Evolutionary conservation across 75 land plant species (phyloP).

Genomic region (Ceratopteris richardii): DNA sequence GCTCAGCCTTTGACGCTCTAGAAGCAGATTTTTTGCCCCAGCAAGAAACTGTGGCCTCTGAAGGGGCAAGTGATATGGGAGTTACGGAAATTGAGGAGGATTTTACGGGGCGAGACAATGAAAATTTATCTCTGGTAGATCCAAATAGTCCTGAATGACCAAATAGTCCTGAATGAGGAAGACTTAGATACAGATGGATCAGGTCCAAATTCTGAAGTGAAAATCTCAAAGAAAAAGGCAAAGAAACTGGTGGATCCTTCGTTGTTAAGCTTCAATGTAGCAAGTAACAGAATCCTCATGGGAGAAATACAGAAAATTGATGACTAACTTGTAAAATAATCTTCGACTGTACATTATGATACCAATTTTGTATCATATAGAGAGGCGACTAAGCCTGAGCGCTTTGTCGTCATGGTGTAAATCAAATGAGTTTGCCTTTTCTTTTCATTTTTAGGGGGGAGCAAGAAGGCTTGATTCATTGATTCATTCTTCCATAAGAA

Average conservation of each 20-base stretch:
- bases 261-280: slow-evolving; percentile 85
- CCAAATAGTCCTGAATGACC: too few species aligned
- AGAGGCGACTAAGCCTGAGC: too few species aligned
- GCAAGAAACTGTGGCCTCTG: slow-evolving; percentile 15
- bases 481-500: too few species aligned
- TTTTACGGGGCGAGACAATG: slow-evolving; percentile 13
- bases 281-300: slow-evolving; percentile 97
- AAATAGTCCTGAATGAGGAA: neutral
- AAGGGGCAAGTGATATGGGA: slow-evolving; percentile 10
- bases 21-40: slow-evolving; percentile 21
- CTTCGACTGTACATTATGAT: too few species aligned
- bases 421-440: too few species aligned
- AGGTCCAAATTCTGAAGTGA: neutral
- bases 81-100: slow-evolving; percentile 5
- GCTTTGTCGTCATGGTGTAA: too few species aligned
- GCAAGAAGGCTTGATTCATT: too few species aligned
- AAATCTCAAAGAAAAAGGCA: slow-evolving; percentile 58
- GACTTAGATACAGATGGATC: neutral
- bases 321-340: slow-evolving; percentile 45
- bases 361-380: too few species aligned
- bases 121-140: too few species aligned
- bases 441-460: too few species aligned
- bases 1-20: slow-evolving; percentile 12
- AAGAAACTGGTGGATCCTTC: slow-evolving; percentile 95
- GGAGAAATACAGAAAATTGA: slow-evolving; percentile 91